Base-by-base conservation (phyloP, 495 filamentous ascomycete species). In the Rhypophila decipiens region DNA sequence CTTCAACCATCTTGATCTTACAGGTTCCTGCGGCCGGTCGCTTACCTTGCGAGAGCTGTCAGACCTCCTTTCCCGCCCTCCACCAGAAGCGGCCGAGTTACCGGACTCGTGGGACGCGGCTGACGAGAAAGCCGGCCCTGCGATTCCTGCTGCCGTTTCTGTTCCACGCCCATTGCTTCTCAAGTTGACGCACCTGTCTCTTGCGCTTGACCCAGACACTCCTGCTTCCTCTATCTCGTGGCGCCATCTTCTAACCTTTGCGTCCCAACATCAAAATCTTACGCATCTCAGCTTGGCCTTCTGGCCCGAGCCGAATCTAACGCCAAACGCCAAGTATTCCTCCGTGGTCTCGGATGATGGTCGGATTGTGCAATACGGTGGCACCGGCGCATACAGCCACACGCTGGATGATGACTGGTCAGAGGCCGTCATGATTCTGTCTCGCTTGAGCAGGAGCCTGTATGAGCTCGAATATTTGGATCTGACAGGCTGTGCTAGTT, bases 381-480 rank as follows among this genome's bases (percentile, higher is more conserved):
- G 76, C 13, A 84, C 78, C 2, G 77, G 79, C 24, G 69, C 75
- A 21, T 89, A 90, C 66, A 82, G 79, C 29, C 73, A 76, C 41
- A 69, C 65, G 2, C 61, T 82, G 2, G 84, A 90, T 49, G 66
- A 79, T 38, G 80, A 89, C 65, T 86, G 77, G 77, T 70, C 73
- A 23, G 86, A 90, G 57, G 79, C 85, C 1, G 79, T 86, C 1
- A 65, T 72, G 33, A 66, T 93, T 3, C 66, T 95, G 2, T 76
- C 82, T n/a, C 75, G 78, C 11, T 70, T 96, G 0, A 85, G 83
- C 44, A 71, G 71, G 21, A 68, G 66, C 11, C 76, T 85, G 1
- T 87, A 89, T 57, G 76, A 79, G 38, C 71, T 96, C 2, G 78
- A 87, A 60, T 90, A 82, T 66, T 74, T 96, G 0, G 88, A 93